Percentiles rank a stretch among this genome's conserved stretches.
Conservation (phyloP, 345 rosid species). For the Murraya koenigii region DNA sequence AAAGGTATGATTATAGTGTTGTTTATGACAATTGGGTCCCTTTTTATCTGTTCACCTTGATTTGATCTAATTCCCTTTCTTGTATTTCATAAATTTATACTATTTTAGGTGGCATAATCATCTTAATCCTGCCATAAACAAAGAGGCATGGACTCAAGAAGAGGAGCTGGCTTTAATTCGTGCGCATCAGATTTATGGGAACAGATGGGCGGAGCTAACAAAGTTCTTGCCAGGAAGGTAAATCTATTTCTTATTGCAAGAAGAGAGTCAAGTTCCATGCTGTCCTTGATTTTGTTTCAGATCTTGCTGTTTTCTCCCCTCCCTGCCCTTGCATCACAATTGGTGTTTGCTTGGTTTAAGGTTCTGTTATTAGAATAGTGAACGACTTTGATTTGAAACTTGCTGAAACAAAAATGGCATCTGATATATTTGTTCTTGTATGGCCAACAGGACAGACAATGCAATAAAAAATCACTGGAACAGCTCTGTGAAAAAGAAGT, state of each 20-base stretch:
- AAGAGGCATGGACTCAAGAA: conserved; percentile 99
- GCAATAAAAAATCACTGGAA: conserved; percentile 99
- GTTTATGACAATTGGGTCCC: not conserved
- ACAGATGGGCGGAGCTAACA: conserved; percentile 98
- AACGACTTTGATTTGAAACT: not conserved
- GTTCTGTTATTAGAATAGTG: not conserved
- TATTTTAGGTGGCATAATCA: conserved; percentile 97
- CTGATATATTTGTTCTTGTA: conserved; percentile 21
- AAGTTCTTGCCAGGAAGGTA: conserved; percentile 99
- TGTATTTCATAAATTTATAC: not conserved
- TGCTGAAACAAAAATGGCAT: not conserved
- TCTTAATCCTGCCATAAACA: conserved; percentile 92
- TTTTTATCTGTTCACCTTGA: not conserved
- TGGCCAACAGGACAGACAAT: conserved; percentile 89
- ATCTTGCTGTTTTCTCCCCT: not conserved
- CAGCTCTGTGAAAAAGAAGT: conserved; percentile 98
- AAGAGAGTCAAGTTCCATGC: not conserved
- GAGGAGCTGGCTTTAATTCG: conserved; percentile 95
- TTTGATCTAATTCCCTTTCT: not conserved
- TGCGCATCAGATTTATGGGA: conserved; percentile 95
- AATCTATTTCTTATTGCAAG: conserved; percentile 14
- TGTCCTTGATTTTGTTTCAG: not conserved
- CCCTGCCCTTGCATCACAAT: not conserved
- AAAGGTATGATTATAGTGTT: conserved; percentile 52
- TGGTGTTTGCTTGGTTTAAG: not conserved